Evolutionary conservation across 345 rosid genomes (phyloP).

Genomic region (Dipteronia sinensis): DNA sequence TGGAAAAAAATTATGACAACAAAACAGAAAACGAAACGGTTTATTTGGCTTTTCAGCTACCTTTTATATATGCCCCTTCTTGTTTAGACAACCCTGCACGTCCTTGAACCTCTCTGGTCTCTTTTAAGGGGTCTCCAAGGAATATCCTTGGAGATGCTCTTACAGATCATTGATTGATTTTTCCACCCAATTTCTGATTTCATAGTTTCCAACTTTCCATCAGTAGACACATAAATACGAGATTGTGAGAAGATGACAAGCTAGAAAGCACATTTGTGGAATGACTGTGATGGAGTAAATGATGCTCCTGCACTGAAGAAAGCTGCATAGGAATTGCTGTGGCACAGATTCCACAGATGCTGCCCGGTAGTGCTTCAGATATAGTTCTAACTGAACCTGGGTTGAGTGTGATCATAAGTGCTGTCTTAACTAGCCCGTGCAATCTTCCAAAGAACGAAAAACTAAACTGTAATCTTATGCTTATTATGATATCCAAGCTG

Average conservation of each 20-base stretch:
- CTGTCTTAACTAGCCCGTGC: slow-evolving; percentile 66
- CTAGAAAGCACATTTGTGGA: slow-evolving; percentile 55
- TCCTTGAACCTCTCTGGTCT: background rate
- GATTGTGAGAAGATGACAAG: slow-evolving; percentile 55
- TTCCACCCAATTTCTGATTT: slow-evolving; percentile 9
- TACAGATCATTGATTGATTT: background rate
- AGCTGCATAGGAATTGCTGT: slow-evolving; percentile 71
- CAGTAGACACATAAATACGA: slow-evolving; percentile 59
- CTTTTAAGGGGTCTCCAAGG: background rate
- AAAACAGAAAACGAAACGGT: background rate
- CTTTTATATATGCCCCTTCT: background rate
- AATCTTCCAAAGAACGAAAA: slow-evolving; percentile 68
- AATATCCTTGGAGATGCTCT: too few species aligned
- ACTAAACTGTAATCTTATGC: slow-evolving; percentile 47
- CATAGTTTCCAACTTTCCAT: slow-evolving; percentile 6
- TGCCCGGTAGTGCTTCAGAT: slow-evolving; percentile 63
- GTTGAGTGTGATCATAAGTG: slow-evolving; percentile 61
- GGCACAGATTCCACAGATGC: slow-evolving; percentile 64
- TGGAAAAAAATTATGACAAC: background rate
- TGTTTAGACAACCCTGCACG: background rate
- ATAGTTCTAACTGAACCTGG: slow-evolving; percentile 68
- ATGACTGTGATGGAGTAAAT: slow-evolving; percentile 71
- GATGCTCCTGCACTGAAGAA: slow-evolving; percentile 66
- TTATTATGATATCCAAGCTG: background rate
- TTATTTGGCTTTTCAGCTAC: background rate